These are phyloP conservation scores for Xylaria multiplex DNA, from an alignment of 2,329 filamentous ascomycete species.

Conservation along the genomic window DNA sequence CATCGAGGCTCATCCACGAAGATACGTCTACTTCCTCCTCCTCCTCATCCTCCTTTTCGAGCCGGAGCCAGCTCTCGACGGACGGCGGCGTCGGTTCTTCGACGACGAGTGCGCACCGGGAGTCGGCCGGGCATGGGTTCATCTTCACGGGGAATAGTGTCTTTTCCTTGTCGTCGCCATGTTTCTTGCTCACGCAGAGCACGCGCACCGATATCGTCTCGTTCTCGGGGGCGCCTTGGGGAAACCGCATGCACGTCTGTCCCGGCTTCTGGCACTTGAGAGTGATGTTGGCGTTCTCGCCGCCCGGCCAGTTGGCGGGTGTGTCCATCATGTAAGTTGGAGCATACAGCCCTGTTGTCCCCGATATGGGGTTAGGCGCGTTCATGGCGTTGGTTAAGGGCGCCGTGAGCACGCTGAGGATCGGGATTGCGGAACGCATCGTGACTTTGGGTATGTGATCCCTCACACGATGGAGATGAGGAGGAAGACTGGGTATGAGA, in stretches of 20 bases:
- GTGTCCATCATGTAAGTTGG: neutral
- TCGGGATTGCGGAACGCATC: neutral
- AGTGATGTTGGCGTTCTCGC: neutral
- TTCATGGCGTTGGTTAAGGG: neutral
- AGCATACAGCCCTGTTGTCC: neutral
- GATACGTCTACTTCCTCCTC: neutral
- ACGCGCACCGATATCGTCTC: slow-evolving; percentile 14
- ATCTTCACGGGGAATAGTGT: neutral
- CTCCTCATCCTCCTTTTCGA: slow-evolving; percentile 1
- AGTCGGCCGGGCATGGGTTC: slow-evolving; percentile 5
- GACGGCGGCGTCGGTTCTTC: too few species aligned
- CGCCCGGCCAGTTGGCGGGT: neutral
- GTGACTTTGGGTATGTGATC: neutral
- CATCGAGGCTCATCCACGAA: slow-evolving; percentile 2
- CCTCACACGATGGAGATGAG: neutral
- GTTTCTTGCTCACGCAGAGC: neutral
- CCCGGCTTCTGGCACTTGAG: neutral
- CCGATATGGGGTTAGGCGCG: too few species aligned
- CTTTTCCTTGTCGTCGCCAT: neutral
- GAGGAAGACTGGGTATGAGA: neutral
- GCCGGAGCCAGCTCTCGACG: neutral
- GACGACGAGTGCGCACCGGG: neutral
- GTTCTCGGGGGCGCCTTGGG: neutral
- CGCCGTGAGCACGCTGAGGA: slow-evolving; percentile 3
- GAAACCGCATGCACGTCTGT: slow-evolving; percentile 10